These are phyloP conservation scores for Heritiera littoralis DNA, from an alignment of 345 rosid species.

Conservation along the genomic window DNA sequence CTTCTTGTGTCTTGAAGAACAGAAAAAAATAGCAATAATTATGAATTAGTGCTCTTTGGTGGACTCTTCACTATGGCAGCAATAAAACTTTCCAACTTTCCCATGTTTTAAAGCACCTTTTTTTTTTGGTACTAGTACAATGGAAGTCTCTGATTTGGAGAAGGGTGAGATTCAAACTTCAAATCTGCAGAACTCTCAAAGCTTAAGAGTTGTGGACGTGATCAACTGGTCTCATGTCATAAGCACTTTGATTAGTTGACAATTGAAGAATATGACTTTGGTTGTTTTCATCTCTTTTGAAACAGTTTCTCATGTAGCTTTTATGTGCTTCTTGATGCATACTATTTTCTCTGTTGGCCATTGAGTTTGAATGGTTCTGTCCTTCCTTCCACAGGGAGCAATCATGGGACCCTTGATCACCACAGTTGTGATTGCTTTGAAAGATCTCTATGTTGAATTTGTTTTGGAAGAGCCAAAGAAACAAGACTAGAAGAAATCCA, in stretches of 20 bases:
- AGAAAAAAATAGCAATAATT: background rate
- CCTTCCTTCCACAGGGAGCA: slow-evolving; percentile 68
- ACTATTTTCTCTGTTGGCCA: background rate
- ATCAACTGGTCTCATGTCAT: too few relatives aligned
- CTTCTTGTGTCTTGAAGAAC: background rate
- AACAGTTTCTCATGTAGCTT: background rate
- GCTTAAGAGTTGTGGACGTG: too few relatives aligned
- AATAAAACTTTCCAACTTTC: too few relatives aligned
- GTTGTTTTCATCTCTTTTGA: background rate
- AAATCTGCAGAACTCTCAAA: too few relatives aligned
- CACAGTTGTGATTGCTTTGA: slow-evolving; percentile 84
- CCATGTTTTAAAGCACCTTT: background rate
- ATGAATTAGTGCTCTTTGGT: background rate
- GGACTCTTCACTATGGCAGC: background rate
- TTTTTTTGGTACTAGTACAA: too few relatives aligned
- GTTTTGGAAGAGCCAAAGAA: slow-evolving; percentile 66
- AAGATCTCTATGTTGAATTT: slow-evolving; percentile 87
- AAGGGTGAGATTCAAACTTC: too few relatives aligned
- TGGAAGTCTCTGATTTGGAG: too few relatives aligned
- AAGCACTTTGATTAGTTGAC: too few relatives aligned
- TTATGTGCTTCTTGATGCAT: slow-evolving; percentile 7
- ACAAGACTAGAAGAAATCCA: slow-evolving; percentile 26
- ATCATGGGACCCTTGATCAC: slow-evolving; percentile 98
- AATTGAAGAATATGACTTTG: background rate
- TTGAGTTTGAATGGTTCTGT: background rate